Evolutionary conservation across 257 asterid genomes (phyloP).

Genomic region (Echites panduratus): DNA sequence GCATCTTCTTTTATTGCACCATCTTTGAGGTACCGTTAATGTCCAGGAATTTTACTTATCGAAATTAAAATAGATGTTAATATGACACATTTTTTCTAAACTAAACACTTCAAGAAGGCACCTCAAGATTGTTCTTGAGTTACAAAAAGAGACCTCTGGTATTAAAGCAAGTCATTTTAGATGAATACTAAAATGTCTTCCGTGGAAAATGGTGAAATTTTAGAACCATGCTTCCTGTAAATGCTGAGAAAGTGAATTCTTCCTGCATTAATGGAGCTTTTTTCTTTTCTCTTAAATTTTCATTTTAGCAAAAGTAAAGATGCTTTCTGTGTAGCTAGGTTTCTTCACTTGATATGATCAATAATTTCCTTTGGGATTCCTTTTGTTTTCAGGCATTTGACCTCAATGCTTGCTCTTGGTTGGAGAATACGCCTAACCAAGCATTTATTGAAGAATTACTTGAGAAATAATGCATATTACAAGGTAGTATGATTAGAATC

Average conservation of each 20-base stretch:
- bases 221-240: background rate
- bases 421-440: slow-evolving; percentile 97
- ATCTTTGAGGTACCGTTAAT: slow-evolving; percentile 61
- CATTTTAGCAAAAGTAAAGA: background rate
- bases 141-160: background rate
- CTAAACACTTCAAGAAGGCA: background rate
- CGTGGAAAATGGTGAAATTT: background rate
- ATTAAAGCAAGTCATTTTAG: background rate
- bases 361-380: background rate
- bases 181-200: background rate
- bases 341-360: background rate
- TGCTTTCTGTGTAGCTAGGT: background rate
- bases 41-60: background rate
- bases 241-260: background rate
- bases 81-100: background rate
- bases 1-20: slow-evolving; percentile 98
- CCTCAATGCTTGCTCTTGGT: slow-evolving; percentile 88
- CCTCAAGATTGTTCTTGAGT: background rate
- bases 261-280: background rate
- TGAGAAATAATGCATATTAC: slow-evolving; percentile 84
- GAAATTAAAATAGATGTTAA: background rate
- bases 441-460: slow-evolving; percentile 74
- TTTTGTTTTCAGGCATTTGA: slow-evolving; percentile 59
- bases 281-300: background rate
- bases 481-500: slow-evolving; percentile 44